Conservation (phyloP, 768 basidiomycete species). For the Mycena alexandri region DNA sequence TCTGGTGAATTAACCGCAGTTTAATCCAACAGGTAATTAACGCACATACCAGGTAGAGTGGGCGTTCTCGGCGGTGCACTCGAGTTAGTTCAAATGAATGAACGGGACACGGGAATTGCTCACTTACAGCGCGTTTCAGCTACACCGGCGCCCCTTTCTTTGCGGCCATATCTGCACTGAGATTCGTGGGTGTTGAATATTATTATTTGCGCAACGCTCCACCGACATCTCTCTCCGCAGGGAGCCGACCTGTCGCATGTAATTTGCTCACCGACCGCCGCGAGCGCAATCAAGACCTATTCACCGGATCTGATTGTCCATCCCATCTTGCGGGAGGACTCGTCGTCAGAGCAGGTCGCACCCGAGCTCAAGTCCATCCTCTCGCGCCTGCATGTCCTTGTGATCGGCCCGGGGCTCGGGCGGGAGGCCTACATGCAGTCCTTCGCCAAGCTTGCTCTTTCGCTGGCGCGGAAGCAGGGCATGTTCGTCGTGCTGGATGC, state of each 20-base stretch:
- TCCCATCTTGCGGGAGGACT: slow-evolving; percentile 82
- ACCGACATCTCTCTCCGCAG: slow-evolving; percentile 60
- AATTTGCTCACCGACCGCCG: slow-evolving; percentile 94
- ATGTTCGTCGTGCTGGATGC: slow-evolving; percentile 97
- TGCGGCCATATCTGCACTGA: slow-evolving; percentile 89
- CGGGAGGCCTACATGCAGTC: slow-evolving; percentile 91
- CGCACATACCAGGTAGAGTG: slow-evolving; percentile 73
- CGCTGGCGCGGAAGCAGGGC: slow-evolving; percentile 75
- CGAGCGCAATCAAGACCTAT: slow-evolving; percentile 95
- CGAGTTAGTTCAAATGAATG: slow-evolving; percentile 71
- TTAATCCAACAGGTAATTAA: slow-evolving; percentile 7
- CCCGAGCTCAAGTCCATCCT: slow-evolving; percentile 75
- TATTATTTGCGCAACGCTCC: too few relatives aligned
- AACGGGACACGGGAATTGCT: slow-evolving; percentile 6
- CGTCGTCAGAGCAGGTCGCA: slow-evolving; percentile 66
- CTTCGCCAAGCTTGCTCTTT: slow-evolving; percentile 82
- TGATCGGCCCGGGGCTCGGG: slow-evolving; percentile 95
- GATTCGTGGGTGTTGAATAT: slow-evolving; percentile 68
- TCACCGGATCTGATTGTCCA: slow-evolving; percentile 98
- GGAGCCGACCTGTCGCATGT: slow-evolving; percentile 97
- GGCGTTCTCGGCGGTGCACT: slow-evolving; percentile 94
- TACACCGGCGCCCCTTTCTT: slow-evolving; percentile 99
- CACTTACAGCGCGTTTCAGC: slow-evolving; percentile 53
- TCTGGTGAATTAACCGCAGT: slow-evolving; percentile 67
- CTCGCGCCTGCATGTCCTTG: slow-evolving; percentile 89